phyloP scores from a whole-genome alignment of 768 basidiomycete genomes.

The Tricholoma flavovirens region DNA sequence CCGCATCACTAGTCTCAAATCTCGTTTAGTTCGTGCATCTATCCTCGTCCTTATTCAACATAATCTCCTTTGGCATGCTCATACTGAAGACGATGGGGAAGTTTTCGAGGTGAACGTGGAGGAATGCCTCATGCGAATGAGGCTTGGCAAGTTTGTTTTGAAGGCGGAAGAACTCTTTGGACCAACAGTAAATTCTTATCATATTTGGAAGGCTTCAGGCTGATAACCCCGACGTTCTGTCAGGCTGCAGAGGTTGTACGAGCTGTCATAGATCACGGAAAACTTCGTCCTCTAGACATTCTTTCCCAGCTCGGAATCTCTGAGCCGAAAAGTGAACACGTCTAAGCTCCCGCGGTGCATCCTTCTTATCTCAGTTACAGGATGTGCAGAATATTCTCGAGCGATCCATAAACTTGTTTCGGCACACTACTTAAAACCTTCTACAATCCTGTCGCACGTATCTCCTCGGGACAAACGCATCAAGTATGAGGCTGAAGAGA shows the following conservation, averaged over 20 bases:
- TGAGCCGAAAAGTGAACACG: slow-evolving; percentile 52
- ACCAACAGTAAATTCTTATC: neutral
- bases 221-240: neutral
- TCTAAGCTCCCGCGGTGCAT: neutral
- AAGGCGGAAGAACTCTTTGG: slow-evolving; percentile 70
- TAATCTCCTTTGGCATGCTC: slow-evolving; percentile 84
- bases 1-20: slow-evolving; percentile 62
- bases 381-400: slow-evolving; percentile 45
- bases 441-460: slow-evolving; percentile 69
- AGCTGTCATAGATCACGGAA: slow-evolving; percentile 78
- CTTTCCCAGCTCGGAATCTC: slow-evolving; percentile 42
- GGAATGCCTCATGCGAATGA: slow-evolving; percentile 74
- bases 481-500: slow-evolving; percentile 76
- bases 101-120: slow-evolving; percentile 78
- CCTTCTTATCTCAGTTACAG: slow-evolving; percentile 11
- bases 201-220: neutral
- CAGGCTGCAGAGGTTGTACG: slow-evolving; percentile 77
- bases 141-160: slow-evolving; percentile 81
- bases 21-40: slow-evolving; percentile 61
- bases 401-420: slow-evolving; percentile 68
- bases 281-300: slow-evolving; percentile 73
- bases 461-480: slow-evolving; percentile 80
- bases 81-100: slow-evolving; percentile 64
- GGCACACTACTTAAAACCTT: slow-evolving; percentile 69
- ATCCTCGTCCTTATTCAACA: slow-evolving; percentile 84